Percentiles rank a stretch among this genome's conserved stretches.
Conservation (phyloP, 768 basidiomycete genomes). For the Rhodotorula graminis region DNA sequence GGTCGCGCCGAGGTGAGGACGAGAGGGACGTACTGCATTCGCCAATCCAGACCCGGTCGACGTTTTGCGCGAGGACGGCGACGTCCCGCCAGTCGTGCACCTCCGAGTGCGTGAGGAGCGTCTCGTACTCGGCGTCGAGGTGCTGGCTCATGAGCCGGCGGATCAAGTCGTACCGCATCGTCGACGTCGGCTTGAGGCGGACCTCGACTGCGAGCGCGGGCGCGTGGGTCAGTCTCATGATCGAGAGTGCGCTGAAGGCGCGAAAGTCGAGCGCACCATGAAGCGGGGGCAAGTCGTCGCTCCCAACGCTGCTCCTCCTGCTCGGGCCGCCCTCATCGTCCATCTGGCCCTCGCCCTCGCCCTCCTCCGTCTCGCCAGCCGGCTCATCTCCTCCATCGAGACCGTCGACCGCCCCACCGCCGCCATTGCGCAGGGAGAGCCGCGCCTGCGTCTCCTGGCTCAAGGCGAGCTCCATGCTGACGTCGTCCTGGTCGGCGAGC, state of each 20-base stretch:
- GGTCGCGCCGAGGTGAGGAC: neutral
- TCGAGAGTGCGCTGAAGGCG: fast-evolving
- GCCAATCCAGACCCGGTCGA: constrained; percentile 69
- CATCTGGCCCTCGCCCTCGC: neutral
- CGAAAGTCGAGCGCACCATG: constrained; percentile 2
- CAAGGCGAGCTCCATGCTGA: constrained; percentile 4
- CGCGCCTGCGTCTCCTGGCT: neutral
- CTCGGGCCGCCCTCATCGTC: neutral
- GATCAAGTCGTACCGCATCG: constrained; percentile 69
- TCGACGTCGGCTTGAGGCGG: constrained; percentile 62
- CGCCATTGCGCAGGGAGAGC: neutral
- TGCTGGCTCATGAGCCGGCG: constrained; percentile 60
- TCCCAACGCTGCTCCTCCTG: constrained; percentile 3
- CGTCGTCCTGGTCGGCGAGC: neutral
- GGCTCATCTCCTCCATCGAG: neutral
- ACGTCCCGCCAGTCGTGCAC: constrained; percentile 76
- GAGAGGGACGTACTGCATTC: constrained; percentile 50
- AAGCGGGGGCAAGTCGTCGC: constrained; percentile 6
- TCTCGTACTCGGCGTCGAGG: constrained; percentile 58
- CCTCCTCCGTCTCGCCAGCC: neutral
- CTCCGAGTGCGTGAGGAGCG: constrained; percentile 64
- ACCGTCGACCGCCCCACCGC: neutral
- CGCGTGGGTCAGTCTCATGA: neutral
- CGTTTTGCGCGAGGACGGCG: constrained; percentile 63
- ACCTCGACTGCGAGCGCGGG: constrained; percentile 64